Percentiles rank a stretch among this genome's conserved stretches.
phyloP scores from a whole-genome alignment of 441 rosid species.

The Jatropha multifida region DNA sequence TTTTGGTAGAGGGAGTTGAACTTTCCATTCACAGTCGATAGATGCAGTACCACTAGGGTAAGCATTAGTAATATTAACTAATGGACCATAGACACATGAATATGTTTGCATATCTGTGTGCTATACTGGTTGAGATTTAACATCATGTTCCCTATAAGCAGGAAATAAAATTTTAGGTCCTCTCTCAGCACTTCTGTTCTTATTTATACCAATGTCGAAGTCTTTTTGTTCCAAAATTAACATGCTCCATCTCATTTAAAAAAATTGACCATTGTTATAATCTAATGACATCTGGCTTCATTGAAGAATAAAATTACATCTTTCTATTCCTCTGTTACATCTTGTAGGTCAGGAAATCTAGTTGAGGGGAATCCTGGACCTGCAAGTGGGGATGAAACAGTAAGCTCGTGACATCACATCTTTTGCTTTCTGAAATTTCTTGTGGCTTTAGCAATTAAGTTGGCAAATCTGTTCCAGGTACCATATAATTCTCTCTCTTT shows the following conservation, averaged over 20 bases:
- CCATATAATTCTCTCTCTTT: slow-evolving; percentile 93
- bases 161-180: not conserved
- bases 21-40: too few species aligned
- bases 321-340: not conserved
- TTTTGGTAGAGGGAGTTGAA: too few species aligned
- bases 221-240: not conserved
- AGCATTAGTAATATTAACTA: not conserved
- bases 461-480: slow-evolving; percentile 49
- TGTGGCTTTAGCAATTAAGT: slow-evolving; percentile 17
- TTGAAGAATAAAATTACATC: slow-evolving; percentile 1
- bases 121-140: not conserved
- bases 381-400: slow-evolving; percentile 95
- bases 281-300: not conserved
- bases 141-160: not conserved
- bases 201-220: not conserved
- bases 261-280: not conserved
- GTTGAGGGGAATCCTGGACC: slow-evolving; percentile 92
- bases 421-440: slow-evolving; percentile 17
- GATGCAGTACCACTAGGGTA: too few species aligned
- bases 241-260: not conserved
- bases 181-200: not conserved
- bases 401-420: slow-evolving; percentile 34
- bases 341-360: slow-evolving; percentile 77
- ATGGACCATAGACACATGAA: not conserved
- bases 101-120: not conserved